A percentile compares a stretch with the other conserved stretches of the same genome.
These are phyloP conservation scores for Cyclotella atomus DNA, from an alignment of 108 stramenopile genomes.

Conservation along the genomic window DNA sequence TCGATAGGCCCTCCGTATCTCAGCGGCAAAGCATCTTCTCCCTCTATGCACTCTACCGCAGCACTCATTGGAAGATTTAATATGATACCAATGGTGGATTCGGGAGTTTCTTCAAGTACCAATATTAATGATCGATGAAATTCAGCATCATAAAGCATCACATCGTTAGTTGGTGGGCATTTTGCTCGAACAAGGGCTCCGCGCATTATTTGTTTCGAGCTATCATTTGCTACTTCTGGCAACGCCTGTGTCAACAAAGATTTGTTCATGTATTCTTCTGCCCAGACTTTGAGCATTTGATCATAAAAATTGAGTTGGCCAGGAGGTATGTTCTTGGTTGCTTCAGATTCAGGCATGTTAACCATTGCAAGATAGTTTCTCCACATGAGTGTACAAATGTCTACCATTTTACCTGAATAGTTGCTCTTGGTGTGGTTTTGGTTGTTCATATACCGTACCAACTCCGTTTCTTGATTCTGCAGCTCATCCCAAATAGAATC, in stretches of 20 bases:
- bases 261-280: slow-evolving; percentile 22
- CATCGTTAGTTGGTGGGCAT: slow-evolving; percentile 15
- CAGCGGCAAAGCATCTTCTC: slow-evolving; percentile 20
- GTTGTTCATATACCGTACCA: background rate
- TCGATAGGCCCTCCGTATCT: slow-evolving; percentile 49
- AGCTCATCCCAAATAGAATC: slow-evolving; percentile 33
- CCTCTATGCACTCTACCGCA: slow-evolving; percentile 32
- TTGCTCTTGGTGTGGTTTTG: background rate
- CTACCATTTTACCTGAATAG: background rate
- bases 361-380: slow-evolving; percentile 21
- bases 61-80: slow-evolving; percentile 43
- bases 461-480: background rate
- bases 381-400: slow-evolving; percentile 29
- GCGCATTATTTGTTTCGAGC: slow-evolving; percentile 18
- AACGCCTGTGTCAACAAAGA: background rate
- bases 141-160: slow-evolving; percentile 38
- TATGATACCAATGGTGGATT: slow-evolving; percentile 33
- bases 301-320: slow-evolving; percentile 44
- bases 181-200: slow-evolving; percentile 31
- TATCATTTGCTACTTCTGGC: background rate
- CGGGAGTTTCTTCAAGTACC: slow-evolving; percentile 30
- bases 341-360: slow-evolving; percentile 19
- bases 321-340: slow-evolving; percentile 13
- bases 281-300: slow-evolving; percentile 34
- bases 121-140: slow-evolving; percentile 32